Evolutionary conservation across 2,329 filamentous ascomycete genomes (phyloP), one percentile per base, ranked within the genome.

Genomic region (Aspergillus piperis): DNA sequence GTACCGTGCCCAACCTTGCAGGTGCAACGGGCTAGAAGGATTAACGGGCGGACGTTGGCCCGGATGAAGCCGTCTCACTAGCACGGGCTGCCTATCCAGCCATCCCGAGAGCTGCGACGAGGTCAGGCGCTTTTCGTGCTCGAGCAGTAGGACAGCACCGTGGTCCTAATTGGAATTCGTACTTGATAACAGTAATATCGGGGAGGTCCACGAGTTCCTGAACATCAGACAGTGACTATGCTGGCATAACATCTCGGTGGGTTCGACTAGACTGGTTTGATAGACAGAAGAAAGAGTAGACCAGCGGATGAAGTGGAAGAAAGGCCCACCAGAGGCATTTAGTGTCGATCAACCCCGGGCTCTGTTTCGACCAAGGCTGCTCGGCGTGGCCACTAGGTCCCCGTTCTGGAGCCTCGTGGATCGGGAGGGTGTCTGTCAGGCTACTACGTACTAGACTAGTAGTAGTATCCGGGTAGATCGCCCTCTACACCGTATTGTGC

Each of bases 331-430:
- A 27, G 38, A 13, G 23, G 11, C 21, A 21, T 17, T 55, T 53
- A 54, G 57, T 57, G 61, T 58, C 61, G 61, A 62, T 62, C 61
- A 58, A 48, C 57, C 58, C 36, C 27, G 47, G 38, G 21, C 53
- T 60, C 27, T 21, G 54, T 49, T 42, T 57, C 52, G 44, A 54
- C 54, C 53, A 30, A 36, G 39, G 53, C 53, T 54, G 52, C 58
- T 56, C 57, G 57, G 50, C 57, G 39, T 44, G 49, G 58, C 58
- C 61, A 62, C 54, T 62, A 60, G 54, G 19, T 36, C 58, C 50
- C 52, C 32, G 53, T 39, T 36, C 56, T 58, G 58, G 54, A 57
- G 54, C 58, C 54, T 62, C 42, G 54, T 62, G 58, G 38, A 57
- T 41, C 53, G 30, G n/a, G n/a, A 23, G 30, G 23, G 38, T 39